A percentile compares a stretch with the other conserved stretches of the same genome.
These are phyloP conservation scores for Scheffersomyces insectosa DNA, from an alignment of 1,139 yeast genomes.

Conservation along the genomic window DNA sequence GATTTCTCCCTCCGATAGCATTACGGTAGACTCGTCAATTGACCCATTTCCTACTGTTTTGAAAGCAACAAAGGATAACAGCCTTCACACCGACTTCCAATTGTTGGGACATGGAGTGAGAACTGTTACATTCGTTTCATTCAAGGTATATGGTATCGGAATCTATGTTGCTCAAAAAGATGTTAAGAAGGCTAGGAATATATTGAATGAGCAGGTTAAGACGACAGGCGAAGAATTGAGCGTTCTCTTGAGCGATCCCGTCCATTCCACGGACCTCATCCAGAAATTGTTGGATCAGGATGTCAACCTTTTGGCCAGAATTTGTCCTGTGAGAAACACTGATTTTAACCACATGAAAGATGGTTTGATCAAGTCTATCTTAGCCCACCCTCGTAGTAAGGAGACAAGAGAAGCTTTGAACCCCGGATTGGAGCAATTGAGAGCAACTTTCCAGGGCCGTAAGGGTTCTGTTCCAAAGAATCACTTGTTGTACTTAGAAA, in stretches of 20 bases:
- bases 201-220: slow-evolving; percentile 29
- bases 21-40: slow-evolving; percentile 51
- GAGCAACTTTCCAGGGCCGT: slow-evolving; percentile 46
- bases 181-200: slow-evolving; percentile 40
- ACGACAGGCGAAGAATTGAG: slow-evolving; percentile 12
- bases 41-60: slow-evolving; percentile 51
- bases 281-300: slow-evolving; percentile 58
- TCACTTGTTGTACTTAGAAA: slow-evolving; percentile 53
- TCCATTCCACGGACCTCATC: slow-evolving; percentile 49
- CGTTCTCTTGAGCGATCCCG: slow-evolving; percentile 27
- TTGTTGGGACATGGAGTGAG: slow-evolving; percentile 81
- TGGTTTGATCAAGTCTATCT: slow-evolving; percentile 78
- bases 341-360: slow-evolving; percentile 88
- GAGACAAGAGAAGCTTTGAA: slow-evolving; percentile 36
- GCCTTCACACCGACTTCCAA: slow-evolving; percentile 33
- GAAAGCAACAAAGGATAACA: slow-evolving; percentile 16
- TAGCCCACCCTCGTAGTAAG: slow-evolving; percentile 54
- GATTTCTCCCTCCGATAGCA: slow-evolving; percentile 14
- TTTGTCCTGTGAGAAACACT: slow-evolving; percentile 85
- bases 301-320: slow-evolving; percentile 66
- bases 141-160: slow-evolving; percentile 87
- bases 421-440: slow-evolving; percentile 57
- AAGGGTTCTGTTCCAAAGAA: slow-evolving; percentile 69
- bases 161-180: slow-evolving; percentile 70
- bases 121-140: slow-evolving; percentile 75